These are phyloP conservation scores for Penstemon davidsonii DNA, from an alignment of 257 asterid species.

Conservation along the genomic window DNA sequence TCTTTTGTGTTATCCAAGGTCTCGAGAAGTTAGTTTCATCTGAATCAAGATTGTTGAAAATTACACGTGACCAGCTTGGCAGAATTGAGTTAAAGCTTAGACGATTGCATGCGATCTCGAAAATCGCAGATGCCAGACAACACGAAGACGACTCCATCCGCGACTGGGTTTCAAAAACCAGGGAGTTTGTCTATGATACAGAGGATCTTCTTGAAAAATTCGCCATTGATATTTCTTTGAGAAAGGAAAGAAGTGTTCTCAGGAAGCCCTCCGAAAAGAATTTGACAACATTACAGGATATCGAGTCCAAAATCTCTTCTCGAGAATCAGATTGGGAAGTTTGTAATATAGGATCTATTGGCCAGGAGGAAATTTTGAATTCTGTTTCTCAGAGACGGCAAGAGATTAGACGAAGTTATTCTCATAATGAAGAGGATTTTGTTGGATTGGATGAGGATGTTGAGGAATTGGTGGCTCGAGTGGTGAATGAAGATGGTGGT, in stretches of 20 bases:
- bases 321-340: constrained; percentile 4
- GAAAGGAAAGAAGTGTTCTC: constrained; percentile 4
- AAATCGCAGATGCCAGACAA: constrained; percentile 40
- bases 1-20: constrained; percentile 23
- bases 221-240: constrained; percentile 13
- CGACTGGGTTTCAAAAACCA: constrained; percentile 20
- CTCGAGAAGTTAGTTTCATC: constrained; percentile 14
- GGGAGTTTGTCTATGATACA: constrained; percentile 21
- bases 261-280: neutral
- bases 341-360: neutral
- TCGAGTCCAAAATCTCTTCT: constrained; percentile 10
- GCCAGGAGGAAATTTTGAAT: constrained; percentile 4
- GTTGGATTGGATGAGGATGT: constrained; percentile 31
- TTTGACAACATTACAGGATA: neutral
- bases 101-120: constrained; percentile 29
- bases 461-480: neutral
- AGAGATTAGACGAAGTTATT: constrained; percentile 5
- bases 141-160: constrained; percentile 23
- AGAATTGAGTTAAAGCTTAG: constrained; percentile 24
- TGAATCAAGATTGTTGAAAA: constrained; percentile 23
- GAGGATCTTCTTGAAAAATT: constrained; percentile 27
- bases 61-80: constrained; percentile 19
- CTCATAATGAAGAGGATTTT: neutral
- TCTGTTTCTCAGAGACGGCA: constrained; percentile 10
- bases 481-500: neutral